Base-by-base conservation (phyloP, 208 protist genomes). In the Trypanosoma rangeli region DNA sequence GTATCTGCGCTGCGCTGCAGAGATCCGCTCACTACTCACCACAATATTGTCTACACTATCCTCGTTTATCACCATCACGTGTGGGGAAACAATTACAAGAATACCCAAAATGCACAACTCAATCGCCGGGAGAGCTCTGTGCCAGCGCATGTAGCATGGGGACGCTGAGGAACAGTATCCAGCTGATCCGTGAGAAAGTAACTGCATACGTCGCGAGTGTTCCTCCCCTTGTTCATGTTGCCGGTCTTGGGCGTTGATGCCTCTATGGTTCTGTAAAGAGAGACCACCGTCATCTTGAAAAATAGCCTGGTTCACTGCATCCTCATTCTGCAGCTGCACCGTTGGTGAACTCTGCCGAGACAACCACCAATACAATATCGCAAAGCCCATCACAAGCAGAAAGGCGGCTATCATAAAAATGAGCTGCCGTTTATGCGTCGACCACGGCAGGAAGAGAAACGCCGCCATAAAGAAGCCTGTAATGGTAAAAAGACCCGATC, bases 391-490 rank as follows among this genome's bases (percentile, higher is more conserved):
- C 24, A 81, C 86, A 56, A 90, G 46, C 15, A 82, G 62, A 10
- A 73, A 64, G 16, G 78, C 79, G 7, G 89, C 28, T 5, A 82
- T 74, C 35, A 94, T 85, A 39, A 96, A 83, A 1, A 84, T 48
- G 56, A 96, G 84, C 26, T 94, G 90, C 33, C 86, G 63, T 1
- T 76, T 46, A 61, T 86, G 87, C 2, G 60, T 33, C 1, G 84
- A 89, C 79, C 82, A 93, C 9, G 91, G 91, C 29, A 94, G 68
- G 56, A 89, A 96, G 46, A 88, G 78, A 62, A 94, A 84, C 22
- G 89, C 18, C 12, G 77, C 84, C 15, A 77, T 83, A 12, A 89
- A 55, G 5, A 90, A 29, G 16, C 85, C 89, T 3, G 58, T 58
- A 26, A 78, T 16, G 13, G 67, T 33, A 48, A 83, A 54, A 31